Evolutionary conservation across 257 asterid species (phyloP).

Genomic region (Catharanthus roseus): DNA sequence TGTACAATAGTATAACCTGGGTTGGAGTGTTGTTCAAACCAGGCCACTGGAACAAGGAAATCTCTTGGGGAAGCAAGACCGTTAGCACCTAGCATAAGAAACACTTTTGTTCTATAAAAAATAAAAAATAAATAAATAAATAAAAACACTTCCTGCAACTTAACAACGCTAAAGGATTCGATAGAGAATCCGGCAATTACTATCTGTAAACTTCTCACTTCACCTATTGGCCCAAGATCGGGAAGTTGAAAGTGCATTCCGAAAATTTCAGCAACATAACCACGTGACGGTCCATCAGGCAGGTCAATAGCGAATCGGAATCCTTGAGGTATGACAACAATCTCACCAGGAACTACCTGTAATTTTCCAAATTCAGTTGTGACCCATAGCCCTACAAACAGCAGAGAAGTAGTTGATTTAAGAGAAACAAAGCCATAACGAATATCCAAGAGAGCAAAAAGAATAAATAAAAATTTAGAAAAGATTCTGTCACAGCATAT

Average conservation of each 20-base stretch:
- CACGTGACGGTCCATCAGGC: conserved; percentile 91
- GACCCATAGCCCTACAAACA: conserved; percentile 68
- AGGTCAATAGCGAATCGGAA: conserved; percentile 73
- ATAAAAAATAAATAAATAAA: too few species aligned
- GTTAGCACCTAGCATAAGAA: conserved; percentile 66
- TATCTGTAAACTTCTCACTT: conserved; percentile 12
- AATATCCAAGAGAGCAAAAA: not conserved
- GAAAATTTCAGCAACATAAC: conserved; percentile 84
- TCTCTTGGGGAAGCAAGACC: conserved; percentile 97
- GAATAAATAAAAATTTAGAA: not conserved
- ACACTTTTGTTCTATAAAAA: too few species aligned
- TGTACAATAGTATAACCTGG: conserved; percentile 89
- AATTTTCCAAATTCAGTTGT: conserved; percentile 90
- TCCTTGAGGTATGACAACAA: conserved; percentile 83
- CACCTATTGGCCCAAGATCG: conserved; percentile 97
- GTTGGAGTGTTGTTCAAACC: conserved; percentile 55
- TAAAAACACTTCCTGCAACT: conserved; percentile 8
- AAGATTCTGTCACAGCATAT: not conserved
- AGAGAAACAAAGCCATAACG: not conserved
- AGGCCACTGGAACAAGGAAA: conserved; percentile 80
- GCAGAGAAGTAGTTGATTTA: not conserved
- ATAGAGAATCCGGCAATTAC: not conserved
- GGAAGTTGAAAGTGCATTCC: conserved; percentile 98
- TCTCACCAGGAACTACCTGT: conserved; percentile 78
- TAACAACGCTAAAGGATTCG: not conserved